These are phyloP conservation scores for Myrica gale DNA, from an alignment of 306 rosid species.

Conservation along the genomic window DNA sequence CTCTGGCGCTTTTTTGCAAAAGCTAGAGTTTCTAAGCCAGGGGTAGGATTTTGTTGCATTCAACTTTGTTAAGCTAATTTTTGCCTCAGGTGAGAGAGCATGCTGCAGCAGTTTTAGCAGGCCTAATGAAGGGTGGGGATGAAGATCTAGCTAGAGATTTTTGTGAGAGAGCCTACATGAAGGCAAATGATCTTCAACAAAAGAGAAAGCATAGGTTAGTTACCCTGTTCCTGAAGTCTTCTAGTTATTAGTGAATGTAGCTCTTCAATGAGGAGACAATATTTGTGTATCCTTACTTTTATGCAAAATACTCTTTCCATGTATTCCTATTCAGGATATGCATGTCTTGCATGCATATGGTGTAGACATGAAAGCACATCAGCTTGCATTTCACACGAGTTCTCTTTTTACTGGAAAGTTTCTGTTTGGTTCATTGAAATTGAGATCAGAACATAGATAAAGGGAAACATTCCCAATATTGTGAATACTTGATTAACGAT, in stretches of 20 bases:
- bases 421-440: background rate
- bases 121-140: slow-evolving; percentile 97
- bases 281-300: background rate
- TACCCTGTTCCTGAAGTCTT: background rate
- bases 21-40: background rate
- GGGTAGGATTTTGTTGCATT: slow-evolving; percentile 1
- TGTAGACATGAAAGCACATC: background rate
- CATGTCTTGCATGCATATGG: background rate
- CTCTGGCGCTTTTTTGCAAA: background rate
- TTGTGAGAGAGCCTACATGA: slow-evolving; percentile 73
- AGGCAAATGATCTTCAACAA: slow-evolving; percentile 58
- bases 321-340: background rate
- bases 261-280: background rate
- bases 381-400: slow-evolving; percentile 1
- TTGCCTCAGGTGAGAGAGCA: slow-evolving; percentile 82
- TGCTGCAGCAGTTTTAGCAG: slow-evolving; percentile 97
- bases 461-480: background rate
- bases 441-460: background rate
- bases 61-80: slow-evolving; percentile 8
- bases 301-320: background rate
- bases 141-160: slow-evolving; percentile 83
- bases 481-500: background rate
- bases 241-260: background rate
- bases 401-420: background rate
- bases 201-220: slow-evolving; percentile 73